Evolutionary conservation across 257 asterid genomes (phyloP).

Genomic region (Capsicum rhomboideum): DNA sequence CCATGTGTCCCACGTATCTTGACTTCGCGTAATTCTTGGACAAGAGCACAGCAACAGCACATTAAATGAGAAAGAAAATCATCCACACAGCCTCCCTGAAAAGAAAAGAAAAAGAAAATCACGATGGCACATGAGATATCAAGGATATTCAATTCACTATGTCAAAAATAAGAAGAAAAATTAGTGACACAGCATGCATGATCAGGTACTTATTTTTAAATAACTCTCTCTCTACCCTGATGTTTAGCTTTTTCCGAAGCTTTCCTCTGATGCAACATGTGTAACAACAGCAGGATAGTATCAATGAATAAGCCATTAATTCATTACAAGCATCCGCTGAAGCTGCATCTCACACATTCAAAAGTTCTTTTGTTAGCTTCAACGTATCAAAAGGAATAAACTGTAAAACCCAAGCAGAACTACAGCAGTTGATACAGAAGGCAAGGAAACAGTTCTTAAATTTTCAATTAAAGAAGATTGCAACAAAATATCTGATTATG

Average conservation of each 20-base stretch:
- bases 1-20: constrained; percentile 58
- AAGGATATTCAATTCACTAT: not conserved
- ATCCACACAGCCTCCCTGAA: constrained; percentile 74
- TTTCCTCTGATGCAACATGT: constrained; percentile 83
- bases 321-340: constrained; percentile 79
- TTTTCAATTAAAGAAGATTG: not conserved
- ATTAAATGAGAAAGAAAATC: constrained; percentile 85
- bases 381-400: not conserved
- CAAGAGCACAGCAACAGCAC: constrained; percentile 97
- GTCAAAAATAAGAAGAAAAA: not conserved
- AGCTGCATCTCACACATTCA: constrained; percentile 40
- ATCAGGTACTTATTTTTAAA: not conserved
- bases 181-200: not conserved
- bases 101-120: not conserved
- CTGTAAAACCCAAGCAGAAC: not conserved
- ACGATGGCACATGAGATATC: not conserved
- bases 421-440: not conserved
- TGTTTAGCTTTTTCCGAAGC: constrained; percentile 60
- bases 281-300: constrained; percentile 88
- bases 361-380: not conserved
- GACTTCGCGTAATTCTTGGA: constrained; percentile 85
- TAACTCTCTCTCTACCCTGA: constrained; percentile 30
- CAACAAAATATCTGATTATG: not conserved
- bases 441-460: not conserved
- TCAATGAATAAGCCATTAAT: constrained; percentile 78